Conservation (phyloP, 441 rosid species). For the Rhodomyrtus psidioides region DNA sequence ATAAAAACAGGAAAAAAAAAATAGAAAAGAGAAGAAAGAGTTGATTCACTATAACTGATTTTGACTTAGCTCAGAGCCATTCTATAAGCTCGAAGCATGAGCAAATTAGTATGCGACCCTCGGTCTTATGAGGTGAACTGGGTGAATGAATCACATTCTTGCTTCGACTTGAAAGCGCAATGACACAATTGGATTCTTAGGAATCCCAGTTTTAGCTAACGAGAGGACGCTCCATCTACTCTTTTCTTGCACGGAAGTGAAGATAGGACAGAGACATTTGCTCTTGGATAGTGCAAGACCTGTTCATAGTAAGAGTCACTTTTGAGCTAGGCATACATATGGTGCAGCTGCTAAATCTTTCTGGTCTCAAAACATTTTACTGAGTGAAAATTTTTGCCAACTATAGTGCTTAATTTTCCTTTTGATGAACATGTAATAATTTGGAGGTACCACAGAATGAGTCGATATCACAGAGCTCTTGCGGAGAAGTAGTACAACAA, state of each 20-base stretch:
- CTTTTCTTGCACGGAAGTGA: not conserved
- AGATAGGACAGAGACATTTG: not conserved
- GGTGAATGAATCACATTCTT: not conserved
- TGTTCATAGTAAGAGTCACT: not conserved
- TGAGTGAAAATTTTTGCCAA: not conserved
- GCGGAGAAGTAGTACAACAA: not conserved
- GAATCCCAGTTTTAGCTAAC: not conserved
- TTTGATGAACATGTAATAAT: not conserved
- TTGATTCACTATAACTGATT: not conserved
- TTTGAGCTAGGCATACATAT: not conserved
- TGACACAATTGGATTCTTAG: not conserved
- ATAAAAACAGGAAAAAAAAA: not conserved
- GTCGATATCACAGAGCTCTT: not conserved
- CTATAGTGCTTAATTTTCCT: not conserved
- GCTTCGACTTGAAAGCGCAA: not conserved
- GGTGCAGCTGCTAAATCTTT: not conserved
- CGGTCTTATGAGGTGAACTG: not conserved
- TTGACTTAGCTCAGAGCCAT: not conserved
- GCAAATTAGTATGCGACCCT: not conserved
- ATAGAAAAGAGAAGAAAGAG: not conserved
- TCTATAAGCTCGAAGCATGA: not conserved
- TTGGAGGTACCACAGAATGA: not conserved
- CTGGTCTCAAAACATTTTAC: not conserved
- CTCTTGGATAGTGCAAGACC: not conserved
- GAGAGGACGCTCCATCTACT: not conserved